Evolutionary conservation across 441 rosid genomes (phyloP), one percentile per base, ranked within the genome.

Genomic region (Gossypium gossypioides): DNA sequence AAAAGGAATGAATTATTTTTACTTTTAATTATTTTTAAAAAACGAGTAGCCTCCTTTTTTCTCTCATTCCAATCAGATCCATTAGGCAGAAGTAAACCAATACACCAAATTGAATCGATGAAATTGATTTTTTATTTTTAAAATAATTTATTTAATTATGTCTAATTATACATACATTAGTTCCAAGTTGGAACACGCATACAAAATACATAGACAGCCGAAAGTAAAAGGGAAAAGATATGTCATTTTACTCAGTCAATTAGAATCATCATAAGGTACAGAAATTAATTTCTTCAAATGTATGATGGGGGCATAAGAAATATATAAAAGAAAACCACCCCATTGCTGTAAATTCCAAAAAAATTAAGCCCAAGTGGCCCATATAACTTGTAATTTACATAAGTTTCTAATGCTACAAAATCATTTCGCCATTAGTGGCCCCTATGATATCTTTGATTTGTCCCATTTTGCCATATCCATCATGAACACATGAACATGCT

Each of bases 351-450:
- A 51, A 10, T 10, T 68, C 72, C 72, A 51, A 44, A 25, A 13
- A 12, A 19, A 0, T 5, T 1, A 65, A 21, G 12, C 55, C 37
- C 25, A 1, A 32, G 25, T 62, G 50, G 27, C 37, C 37, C 37
- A 8, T 37, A 15, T 55, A 18, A 40, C 56, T 10, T 15, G 15
- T 5, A 34, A 42, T 56, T 65, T 74, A 66, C 67, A 74, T 58
- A 74, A n/a, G 64, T 21, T 8, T 61, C 62, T 68, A 29, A 2
- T 55, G 60, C 74, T 69, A 21, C 76, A 73, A 69, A 66, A 68
- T 44, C n/a, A 32, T 42, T 34, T 48, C 25, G 56, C 72, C 59
- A 51, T 59, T 57, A 29, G 64, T 69, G 74, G 69, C 56, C 60
- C 56, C 60, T 37, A 2, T 44, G 9, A 52, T 4, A 44, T 44